phyloP scores from a whole-genome alignment of 257 asterid genomes.

The Cruciata laevipes region DNA sequence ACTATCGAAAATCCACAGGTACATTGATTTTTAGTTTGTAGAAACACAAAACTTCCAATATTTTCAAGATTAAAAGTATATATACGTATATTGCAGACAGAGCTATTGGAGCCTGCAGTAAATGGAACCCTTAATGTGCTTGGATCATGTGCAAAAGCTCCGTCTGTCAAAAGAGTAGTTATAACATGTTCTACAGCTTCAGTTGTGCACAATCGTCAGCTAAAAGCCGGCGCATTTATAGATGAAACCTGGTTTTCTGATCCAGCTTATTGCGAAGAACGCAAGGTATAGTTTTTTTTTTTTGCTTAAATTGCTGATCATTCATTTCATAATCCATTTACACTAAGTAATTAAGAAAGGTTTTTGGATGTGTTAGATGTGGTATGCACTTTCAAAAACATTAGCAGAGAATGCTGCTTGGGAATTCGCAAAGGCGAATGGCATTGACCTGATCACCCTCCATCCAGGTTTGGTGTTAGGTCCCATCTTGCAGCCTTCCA shows the following conservation, averaged over 20 bases:
- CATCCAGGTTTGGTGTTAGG: conserved; percentile 60
- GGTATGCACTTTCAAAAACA: conserved; percentile 47
- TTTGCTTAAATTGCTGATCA: background rate
- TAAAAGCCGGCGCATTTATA: conserved; percentile 22
- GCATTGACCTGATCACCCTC: conserved; percentile 41
- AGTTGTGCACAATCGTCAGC: conserved; percentile 13
- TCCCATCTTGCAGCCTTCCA: conserved; percentile 48
- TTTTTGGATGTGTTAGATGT: conserved; percentile 24
- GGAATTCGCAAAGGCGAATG: conserved; percentile 44
- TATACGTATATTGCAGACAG: conserved; percentile 36
- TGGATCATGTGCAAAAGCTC: conserved; percentile 28
- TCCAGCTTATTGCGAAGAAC: conserved; percentile 39
- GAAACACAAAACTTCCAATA: too few relatives aligned
- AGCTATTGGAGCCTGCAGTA: conserved; percentile 49
- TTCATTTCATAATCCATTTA: too few relatives aligned
- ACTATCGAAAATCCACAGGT: conserved; percentile 37
- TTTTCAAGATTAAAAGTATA: background rate
- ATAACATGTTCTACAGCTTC: conserved; percentile 46
- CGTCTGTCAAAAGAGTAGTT: conserved; percentile 40
- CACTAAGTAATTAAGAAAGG: too few relatives aligned
- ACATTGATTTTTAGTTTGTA: background rate
- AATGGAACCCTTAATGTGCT: conserved; percentile 54
- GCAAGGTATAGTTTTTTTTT: conserved; percentile 28
- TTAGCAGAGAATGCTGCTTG: conserved; percentile 68
- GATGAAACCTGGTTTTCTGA: conserved; percentile 72